phyloP scores from a whole-genome alignment of 148 eudicot species.

The Camellia sinensis region DNA sequence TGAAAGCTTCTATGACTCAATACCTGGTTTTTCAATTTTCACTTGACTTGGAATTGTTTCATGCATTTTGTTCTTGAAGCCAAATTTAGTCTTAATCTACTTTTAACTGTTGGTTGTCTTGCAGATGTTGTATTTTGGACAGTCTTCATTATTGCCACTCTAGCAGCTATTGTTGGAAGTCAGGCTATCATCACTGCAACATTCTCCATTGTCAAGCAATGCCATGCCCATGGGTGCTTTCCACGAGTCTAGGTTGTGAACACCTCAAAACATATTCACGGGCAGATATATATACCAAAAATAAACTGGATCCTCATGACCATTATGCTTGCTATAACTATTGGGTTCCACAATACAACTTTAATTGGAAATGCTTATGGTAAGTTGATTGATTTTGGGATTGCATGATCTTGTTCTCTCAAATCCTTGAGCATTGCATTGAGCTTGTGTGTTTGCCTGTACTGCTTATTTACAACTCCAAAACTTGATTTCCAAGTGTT shows the following conservation, averaged over 20 bases:
- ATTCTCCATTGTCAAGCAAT: slow-evolving; percentile 86
- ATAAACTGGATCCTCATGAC: slow-evolving; percentile 95
- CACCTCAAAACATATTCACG: slow-evolving; percentile 77
- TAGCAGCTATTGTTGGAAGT: slow-evolving; percentile 89
- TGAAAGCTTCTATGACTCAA: slow-evolving; percentile 68
- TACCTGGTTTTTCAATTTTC: slow-evolving; percentile 59
- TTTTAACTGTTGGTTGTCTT: slow-evolving; percentile 21
- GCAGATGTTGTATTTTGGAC: slow-evolving; percentile 74
- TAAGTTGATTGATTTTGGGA: slow-evolving; percentile 27
- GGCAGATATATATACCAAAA: slow-evolving; percentile 91
- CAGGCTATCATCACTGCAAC: slow-evolving; percentile 91
- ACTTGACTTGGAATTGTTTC: neutral
- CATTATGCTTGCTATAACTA: slow-evolving; percentile 68
- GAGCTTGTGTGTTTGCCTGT: neutral
- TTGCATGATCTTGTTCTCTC: neutral
- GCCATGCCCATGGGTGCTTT: slow-evolving; percentile 90
- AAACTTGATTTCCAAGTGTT: neutral
- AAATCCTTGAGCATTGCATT: neutral
- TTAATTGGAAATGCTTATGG: slow-evolving; percentile 90
- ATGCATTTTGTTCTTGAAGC: neutral
- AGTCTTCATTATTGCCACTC: slow-evolving; percentile 77
- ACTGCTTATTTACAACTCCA: neutral
- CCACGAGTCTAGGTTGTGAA: slow-evolving; percentile 91
- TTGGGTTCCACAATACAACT: slow-evolving; percentile 82
- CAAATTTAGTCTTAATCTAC: slow-evolving; percentile 1